These are phyloP conservation scores for Pleurotus tuoliensis DNA, from an alignment of 768 basidiomycete genomes.

Conservation along the genomic window DNA sequence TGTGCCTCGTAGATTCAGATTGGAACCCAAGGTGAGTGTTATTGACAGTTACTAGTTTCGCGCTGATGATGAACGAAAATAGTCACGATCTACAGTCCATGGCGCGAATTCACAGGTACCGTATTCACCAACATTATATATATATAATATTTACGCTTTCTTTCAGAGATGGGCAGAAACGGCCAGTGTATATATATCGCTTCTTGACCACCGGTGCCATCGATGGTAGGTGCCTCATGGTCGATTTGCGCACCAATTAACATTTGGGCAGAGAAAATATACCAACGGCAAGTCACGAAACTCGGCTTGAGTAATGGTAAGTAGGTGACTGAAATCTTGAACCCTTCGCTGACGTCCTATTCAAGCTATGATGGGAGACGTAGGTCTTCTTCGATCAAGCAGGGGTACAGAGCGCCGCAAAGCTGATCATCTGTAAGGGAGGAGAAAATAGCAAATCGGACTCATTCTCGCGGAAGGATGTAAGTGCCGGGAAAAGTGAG, in stretches of 20 bases:
- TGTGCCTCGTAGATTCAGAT: conserved; percentile 85
- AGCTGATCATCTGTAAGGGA: conserved; percentile 22
- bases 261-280: conserved; percentile 70
- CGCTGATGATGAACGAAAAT: not conserved
- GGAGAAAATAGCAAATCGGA: conserved; percentile 59
- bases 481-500: conserved; percentile 29
- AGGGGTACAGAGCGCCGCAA: no score
- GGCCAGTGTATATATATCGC: conserved; percentile 86
- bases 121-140: conserved; percentile 8
- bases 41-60: not conserved
- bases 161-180: conserved; percentile 87
- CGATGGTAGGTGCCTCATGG: conserved; percentile 52
- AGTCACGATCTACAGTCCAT: conserved; percentile 95
- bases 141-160: conserved; percentile 4
- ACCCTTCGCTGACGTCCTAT: no score
- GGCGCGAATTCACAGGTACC: conserved; percentile 91
- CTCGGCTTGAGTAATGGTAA: conserved; percentile 83
- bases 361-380: conserved; percentile 70
- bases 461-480: conserved; percentile 85
- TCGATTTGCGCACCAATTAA: not conserved
- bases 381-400: conserved; percentile 21
- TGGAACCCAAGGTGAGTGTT: conserved; percentile 82
- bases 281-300: conserved; percentile 92
- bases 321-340: conserved; percentile 19
- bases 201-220: conserved; percentile 86